phyloP scores from a whole-genome alignment of 2,329 filamentous ascomycete species.

The Bipolaris cookei region DNA sequence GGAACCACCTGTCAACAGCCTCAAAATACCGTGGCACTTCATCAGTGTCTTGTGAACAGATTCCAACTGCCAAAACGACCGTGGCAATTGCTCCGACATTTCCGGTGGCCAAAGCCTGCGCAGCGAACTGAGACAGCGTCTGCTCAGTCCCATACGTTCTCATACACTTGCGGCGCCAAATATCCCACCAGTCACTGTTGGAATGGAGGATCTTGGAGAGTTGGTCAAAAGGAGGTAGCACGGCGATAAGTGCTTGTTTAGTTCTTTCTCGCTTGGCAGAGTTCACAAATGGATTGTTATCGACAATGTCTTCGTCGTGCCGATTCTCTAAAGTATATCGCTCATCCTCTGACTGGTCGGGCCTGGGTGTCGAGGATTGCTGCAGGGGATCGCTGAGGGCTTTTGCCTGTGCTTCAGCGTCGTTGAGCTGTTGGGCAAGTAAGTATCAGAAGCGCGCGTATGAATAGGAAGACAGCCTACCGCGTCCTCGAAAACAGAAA shows the following conservation, averaged over 20 bases:
- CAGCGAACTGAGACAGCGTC: slow-evolving; percentile 52
- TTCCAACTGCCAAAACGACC: slow-evolving; percentile 49
- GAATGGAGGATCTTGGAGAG: slow-evolving; percentile 42
- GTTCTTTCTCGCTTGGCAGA: slow-evolving; percentile 45
- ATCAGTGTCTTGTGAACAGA: slow-evolving; percentile 51
- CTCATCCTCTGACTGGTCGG: slow-evolving; percentile 17
- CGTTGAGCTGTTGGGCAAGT: slow-evolving; percentile 39
- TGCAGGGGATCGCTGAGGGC: slow-evolving; percentile 30
- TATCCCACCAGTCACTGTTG: slow-evolving; percentile 53
- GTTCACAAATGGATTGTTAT: slow-evolving; percentile 22
- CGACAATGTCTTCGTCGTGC: slow-evolving; percentile 38
- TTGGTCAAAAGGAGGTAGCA: slow-evolving; percentile 45
- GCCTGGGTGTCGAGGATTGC: slow-evolving; percentile 26
- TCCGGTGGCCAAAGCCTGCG: slow-evolving; percentile 53
- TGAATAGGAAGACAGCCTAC: slow-evolving; percentile 27
- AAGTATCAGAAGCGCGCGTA: slow-evolving; percentile 15
- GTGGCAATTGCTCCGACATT: slow-evolving; percentile 49
- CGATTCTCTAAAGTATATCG: slow-evolving; percentile 42
- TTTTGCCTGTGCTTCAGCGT: slow-evolving; percentile 43
- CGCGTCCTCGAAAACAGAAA: slow-evolving; percentile 50
- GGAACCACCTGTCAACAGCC: slow-evolving; percentile 56
- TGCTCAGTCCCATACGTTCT: slow-evolving; percentile 50
- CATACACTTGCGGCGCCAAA: slow-evolving; percentile 52
- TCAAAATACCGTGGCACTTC: slow-evolving; percentile 57
- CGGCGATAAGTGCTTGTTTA: slow-evolving; percentile 44